Evolutionary conservation across 2,329 filamentous ascomycete species (phyloP), one percentile per base, ranked within the genome.

Genomic region (Didymella exigua): DNA sequence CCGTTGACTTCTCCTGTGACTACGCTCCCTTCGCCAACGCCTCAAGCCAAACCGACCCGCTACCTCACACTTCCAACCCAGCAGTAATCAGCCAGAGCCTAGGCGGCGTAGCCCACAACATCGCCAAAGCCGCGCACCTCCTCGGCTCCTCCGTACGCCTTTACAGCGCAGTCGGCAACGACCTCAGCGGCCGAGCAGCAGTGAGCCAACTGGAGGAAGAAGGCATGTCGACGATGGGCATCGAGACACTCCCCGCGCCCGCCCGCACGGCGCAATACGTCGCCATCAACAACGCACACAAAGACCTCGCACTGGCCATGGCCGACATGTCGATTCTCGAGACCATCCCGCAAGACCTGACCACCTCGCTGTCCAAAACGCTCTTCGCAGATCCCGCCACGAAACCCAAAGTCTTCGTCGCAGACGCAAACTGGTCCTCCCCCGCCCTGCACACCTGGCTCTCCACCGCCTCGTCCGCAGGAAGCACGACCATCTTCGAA

Each of bases 61-160:
- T 82, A 45, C 79, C 87, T 31, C 84, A 93, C 56, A 96, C 92
- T 0, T 98, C 93, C 0, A 98, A 98, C 68, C 90, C 90, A 43
- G 86, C 92, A 7, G 79, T 81, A 13, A 96, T 97, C 61, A 86
- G 79, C 30, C 91, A 96, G 69, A 90, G 89, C 1, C 84, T 97
- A 7, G 95, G 95, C 11, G 95, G 95, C 6, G 95, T 98, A 7
- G 95, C 91, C 6, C 88, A 92, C 68, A 98, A 98, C 68, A 91
- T 98, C 38, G 91, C 95, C 14, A 83, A 91, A 42, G 93, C 93
- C 38, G 88, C 90, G 1, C 89, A 92, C 62, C 83, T 87, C 27
- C 81, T 89, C 55, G 86, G 84, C 34, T 84, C 81, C 31, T 76
- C 78, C 13, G 89, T 95, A 7, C 82, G 85, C 19, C 84, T 97